Base-by-base conservation (phyloP, 2,329 filamentous ascomycete genomes). In the Aspergillus vadensis region DNA sequence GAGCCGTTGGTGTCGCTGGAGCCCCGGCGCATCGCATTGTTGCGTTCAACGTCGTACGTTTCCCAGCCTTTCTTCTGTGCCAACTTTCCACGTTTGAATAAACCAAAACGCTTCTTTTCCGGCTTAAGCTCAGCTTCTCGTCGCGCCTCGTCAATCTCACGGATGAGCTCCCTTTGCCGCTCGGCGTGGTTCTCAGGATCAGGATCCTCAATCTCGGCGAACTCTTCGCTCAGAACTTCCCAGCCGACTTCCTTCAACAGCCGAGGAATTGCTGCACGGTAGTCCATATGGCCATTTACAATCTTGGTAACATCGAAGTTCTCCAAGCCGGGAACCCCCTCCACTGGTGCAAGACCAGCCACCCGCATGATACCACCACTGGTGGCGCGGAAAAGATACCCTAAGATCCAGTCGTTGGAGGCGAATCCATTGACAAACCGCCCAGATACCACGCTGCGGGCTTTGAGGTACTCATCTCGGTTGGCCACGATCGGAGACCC, bases 341-440 rank as follows among this genome's bases (percentile, higher is more conserved):
- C 86, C 2, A 98, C 84, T 1, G 89, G 83, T 1, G 87, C 90
- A 44, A 99, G 84, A 12, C 95, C 95, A 5, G 93, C 93, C 1
- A 99, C 86, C 19, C 89, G 87, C 76, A 92, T 90, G 70, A 98
- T 94, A 47, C 95, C 95, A 66, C 95, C 95, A 67, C 89, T 91
- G 3, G 95, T 99, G 44, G 97, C 86, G 14, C 95, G 91, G 83
- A 99, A 99, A 1, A 99, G 86, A 73, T 99, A 99, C 14, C 87
- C 92, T 53, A 99, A 78, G 70, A 99, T 98, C 95, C 95, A 99
- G 78, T 99, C 95, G 73, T 95, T 97, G 51, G 85, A 90, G 67
- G 95, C 91, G 78, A 93, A 99, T 15, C 91, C 95, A 71, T 97
- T 99, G 65, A 99, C 87, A 67, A 98, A 97, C 44, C 93, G 86